Base-by-base conservation (phyloP, 352 stramenopile species). In the Phytophthora cajani region DNA sequence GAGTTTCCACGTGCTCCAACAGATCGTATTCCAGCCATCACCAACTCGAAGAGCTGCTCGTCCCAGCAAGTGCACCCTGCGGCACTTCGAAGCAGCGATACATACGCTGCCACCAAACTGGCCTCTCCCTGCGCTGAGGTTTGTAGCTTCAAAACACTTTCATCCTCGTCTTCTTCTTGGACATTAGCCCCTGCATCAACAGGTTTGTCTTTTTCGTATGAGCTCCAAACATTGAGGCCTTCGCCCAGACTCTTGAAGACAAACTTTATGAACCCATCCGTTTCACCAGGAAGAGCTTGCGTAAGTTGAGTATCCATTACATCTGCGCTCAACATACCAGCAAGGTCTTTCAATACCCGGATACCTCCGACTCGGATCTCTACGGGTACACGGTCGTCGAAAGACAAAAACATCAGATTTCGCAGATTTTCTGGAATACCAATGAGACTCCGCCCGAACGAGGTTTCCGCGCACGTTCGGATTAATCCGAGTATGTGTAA, bases 401-500 rank as follows among this genome's bases (percentile, higher is more conserved):
- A 83, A 1, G 81, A 81, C 2, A 93, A 42, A n/a, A 77, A 75
- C 12, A 93, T 77, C 8, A 95, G 57, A 53, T 92, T 81, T 10
- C 74, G 72, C 30, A 92, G 68, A 47, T 92, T 92, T 63, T 87
- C 82, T 10, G 76, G 71, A 23, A 78, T 91, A 1, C 76, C 72
- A 40, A 93, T 83, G 33, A 89, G 64, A 7, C 75, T 77, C 44
- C 81, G 74, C 2, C 84, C 80, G 70, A 88, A 90, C 5, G 65
- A 52, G 0, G 84, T 89, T 33, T 91, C 79, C 2, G 73, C 67
- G 44, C 87, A 93, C 27, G 78, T 91, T 46, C 80, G 81, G 30
- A 93, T 70, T 2, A 93, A 69, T 19, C 84, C 80, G 16, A 95
- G 47, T 25, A 89, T 84, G 52, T 93, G 76, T 47, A 95, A 70